These are phyloP conservation scores for Trichoderma brevicompactum DNA, from an alignment of 2,329 filamentous ascomycete genomes.

Conservation along the genomic window DNA sequence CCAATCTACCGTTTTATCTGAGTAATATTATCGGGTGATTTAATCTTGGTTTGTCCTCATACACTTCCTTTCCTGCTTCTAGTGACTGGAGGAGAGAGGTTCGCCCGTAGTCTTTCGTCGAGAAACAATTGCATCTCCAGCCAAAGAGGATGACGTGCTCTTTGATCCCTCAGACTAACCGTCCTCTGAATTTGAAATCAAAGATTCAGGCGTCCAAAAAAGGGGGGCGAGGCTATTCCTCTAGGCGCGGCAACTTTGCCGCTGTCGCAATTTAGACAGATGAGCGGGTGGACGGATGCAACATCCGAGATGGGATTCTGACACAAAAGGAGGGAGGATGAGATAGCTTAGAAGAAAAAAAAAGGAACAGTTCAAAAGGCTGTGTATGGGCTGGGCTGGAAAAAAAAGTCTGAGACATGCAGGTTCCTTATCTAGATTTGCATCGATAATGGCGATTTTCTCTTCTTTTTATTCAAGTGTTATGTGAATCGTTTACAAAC, in stretches of 20 bases:
- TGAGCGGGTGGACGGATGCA: slow-evolving; percentile 4
- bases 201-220: background rate
- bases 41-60: background rate
- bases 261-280: slow-evolving; percentile 1
- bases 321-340: background rate
- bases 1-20: background rate
- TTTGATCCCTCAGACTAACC: too few species aligned
- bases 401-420: slow-evolving; percentile 5
- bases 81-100: background rate
- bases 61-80: background rate
- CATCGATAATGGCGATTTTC: background rate
- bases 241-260: background rate
- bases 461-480: background rate
- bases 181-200: too few species aligned
- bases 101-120: background rate
- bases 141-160: too few species aligned
- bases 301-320: slow-evolving; percentile 2
- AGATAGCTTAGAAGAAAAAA: background rate
- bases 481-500: slow-evolving; percentile 19
- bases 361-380: background rate
- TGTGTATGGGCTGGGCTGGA: background rate
- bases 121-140: background rate
- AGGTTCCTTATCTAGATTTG: background rate
- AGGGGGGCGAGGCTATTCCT: background rate
- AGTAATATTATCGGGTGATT: too few species aligned